Conservation (phyloP, 306 rosid species). For the Datisca glomerata region DNA sequence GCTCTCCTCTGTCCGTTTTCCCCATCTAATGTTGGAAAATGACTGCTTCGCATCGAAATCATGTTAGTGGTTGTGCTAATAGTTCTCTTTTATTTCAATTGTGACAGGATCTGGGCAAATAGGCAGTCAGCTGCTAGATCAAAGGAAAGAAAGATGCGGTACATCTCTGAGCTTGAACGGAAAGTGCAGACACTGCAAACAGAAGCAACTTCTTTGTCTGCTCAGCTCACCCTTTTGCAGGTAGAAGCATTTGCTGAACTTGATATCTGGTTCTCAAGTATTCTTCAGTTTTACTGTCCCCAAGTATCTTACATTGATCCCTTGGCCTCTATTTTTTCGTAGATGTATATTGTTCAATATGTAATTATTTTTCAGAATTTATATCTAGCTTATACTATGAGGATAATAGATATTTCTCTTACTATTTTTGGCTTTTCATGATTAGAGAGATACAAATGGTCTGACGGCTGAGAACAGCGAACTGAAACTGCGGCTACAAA, state of each 20-base stretch:
- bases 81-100: conserved; percentile 12
- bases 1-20: no score
- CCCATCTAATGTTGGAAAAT: no score
- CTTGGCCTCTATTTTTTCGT: no score
- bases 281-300: no score
- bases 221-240: conserved; percentile 88
- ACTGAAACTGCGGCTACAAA: conserved; percentile 84
- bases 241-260: conserved; percentile 21
- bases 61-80: no score
- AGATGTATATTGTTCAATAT: no score
- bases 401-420: not conserved
- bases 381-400: not conserved
- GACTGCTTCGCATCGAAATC: no score
- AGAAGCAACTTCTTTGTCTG: conserved; percentile 89
- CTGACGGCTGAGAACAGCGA: conserved; percentile 85
- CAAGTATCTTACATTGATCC: no score
- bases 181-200: conserved; percentile 94
- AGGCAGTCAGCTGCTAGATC: conserved; percentile 99
- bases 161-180: conserved; percentile 91
- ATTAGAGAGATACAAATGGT: conserved; percentile 85
- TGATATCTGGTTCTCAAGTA: no score
- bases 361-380: conserved; percentile 4
- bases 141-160: conserved; percentile 96
- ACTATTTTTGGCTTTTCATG: conserved; percentile 11
- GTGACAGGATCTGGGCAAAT: conserved; percentile 89